phyloP scores from a whole-genome alignment of 129 eudicot genomes.

The Helichrysum umbraculigerum region DNA sequence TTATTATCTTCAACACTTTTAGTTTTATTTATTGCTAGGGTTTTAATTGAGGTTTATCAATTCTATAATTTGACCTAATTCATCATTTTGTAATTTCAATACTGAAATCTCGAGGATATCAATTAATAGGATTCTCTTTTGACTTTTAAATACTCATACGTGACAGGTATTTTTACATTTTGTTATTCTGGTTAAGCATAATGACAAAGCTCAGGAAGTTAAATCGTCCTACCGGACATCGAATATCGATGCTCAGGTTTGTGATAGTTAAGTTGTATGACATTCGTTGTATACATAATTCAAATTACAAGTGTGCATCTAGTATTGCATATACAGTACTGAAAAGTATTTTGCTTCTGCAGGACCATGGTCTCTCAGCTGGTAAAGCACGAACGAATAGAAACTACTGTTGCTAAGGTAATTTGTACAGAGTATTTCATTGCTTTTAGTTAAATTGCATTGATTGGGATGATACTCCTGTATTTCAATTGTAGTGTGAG shows the following conservation, averaged over 20 bases:
- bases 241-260: conserved; percentile 83
- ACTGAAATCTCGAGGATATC: neutral
- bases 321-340: neutral
- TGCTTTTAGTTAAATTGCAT: neutral
- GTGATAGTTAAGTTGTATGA: neutral
- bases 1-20: neutral
- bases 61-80: conserved; percentile 14
- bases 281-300: neutral
- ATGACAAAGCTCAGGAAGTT: conserved; percentile 95
- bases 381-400: conserved; percentile 94
- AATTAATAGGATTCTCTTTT: neutral
- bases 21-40: conserved; percentile 8
- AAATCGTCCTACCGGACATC: conserved; percentile 81
- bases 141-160: neutral
- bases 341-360: neutral
- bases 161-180: conserved; percentile 24
- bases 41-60: neutral
- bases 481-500: neutral
- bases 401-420: conserved; percentile 96
- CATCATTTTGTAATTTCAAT: neutral
- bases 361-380: conserved; percentile 98
- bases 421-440: neutral
- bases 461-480: neutral
- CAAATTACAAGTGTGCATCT: neutral
- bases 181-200: neutral